Evolutionary conservation across 768 basidiomycete genomes (phyloP).

Genomic region (Podaxis sp.): DNA sequence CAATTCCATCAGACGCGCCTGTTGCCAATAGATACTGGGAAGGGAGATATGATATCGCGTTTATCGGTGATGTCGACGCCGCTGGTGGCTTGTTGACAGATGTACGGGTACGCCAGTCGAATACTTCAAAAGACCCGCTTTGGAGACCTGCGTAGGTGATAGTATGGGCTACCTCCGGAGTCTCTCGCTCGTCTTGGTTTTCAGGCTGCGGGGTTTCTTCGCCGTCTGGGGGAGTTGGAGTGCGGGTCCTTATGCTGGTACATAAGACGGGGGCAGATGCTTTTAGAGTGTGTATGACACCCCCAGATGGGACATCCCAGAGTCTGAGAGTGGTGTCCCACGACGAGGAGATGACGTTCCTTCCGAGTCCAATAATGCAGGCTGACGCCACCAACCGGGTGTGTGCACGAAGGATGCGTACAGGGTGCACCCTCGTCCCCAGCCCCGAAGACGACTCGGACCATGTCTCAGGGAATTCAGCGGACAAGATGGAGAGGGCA

Average conservation of each 20-base stretch:
- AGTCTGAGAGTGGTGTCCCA: slow-evolving; percentile 69
- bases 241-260: slow-evolving; percentile 44
- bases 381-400: slow-evolving; percentile 62
- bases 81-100: slow-evolving; percentile 15
- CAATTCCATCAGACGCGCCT: slow-evolving; percentile 55
- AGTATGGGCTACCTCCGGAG: slow-evolving; percentile 45
- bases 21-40: slow-evolving; percentile 50
- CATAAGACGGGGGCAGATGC: slow-evolving; percentile 43
- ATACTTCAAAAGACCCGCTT: slow-evolving; percentile 51
- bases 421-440: slow-evolving; percentile 44
- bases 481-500: slow-evolving; percentile 62
- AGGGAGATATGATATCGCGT: slow-evolving; percentile 45
- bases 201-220: slow-evolving; percentile 18
- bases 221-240: slow-evolving; percentile 27
- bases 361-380: slow-evolving; percentile 62
- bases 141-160: slow-evolving; percentile 55
- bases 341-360: slow-evolving; percentile 65
- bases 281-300: slow-evolving; percentile 40
- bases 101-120: slow-evolving; percentile 50
- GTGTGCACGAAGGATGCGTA: slow-evolving; percentile 64
- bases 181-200: slow-evolving; percentile 36
- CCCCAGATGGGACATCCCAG: slow-evolving; percentile 15
- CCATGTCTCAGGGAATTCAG: slow-evolving; percentile 36
- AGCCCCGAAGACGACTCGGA: slow-evolving; percentile 13
- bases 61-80: slow-evolving; percentile 26